Percentiles rank a stretch among this genome's conserved stretches.
Conservation (phyloP, 1,284 basidiomycete species). For the Ustilago shanxiensis region DNA sequence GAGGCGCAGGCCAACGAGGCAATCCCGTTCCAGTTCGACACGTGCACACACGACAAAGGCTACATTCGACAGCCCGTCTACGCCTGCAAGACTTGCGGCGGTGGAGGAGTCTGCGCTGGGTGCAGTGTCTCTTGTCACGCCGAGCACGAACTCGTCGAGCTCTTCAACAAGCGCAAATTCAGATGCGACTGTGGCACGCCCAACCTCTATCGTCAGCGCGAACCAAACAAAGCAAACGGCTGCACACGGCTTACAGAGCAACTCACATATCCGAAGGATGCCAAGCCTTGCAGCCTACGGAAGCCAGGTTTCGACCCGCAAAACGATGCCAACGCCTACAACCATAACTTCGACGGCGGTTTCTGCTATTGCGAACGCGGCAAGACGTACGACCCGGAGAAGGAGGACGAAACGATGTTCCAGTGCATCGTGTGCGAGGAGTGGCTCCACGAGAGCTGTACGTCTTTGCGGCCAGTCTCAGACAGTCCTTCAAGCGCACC, state of each 20-base stretch:
- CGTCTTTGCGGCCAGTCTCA: constrained; percentile 40
- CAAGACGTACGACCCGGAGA: constrained; percentile 70
- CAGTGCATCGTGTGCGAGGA: constrained; percentile 71
- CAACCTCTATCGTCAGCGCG: constrained; percentile 43
- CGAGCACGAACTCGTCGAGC: constrained; percentile 68
- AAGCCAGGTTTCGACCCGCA: constrained; percentile 56
- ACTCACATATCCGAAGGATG: constrained; percentile 39
- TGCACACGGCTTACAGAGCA: constrained; percentile 22
- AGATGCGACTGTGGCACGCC: constrained; percentile 69
- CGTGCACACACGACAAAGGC: constrained; percentile 69
- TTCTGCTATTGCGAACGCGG: constrained; percentile 71
- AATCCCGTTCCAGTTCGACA: constrained; percentile 70
- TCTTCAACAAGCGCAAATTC: constrained; percentile 68
- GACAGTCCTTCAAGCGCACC: neutral
- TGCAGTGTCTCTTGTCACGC: constrained; percentile 71
- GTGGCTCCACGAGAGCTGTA: constrained; percentile 71
- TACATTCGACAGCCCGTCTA: constrained; percentile 70
- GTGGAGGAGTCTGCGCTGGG: constrained; percentile 70
- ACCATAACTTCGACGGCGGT: constrained; percentile 69
- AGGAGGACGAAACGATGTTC: constrained; percentile 71
- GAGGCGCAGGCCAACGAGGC: constrained; percentile 70
- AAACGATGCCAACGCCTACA: constrained; percentile 68
- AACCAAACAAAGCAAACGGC: constrained; percentile 26
- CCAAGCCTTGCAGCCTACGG: constrained; percentile 55
- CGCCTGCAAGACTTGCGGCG: constrained; percentile 67